Conservation (phyloP, 495 filamentous ascomycete genomes). For the Thermothielavioides terrestris region DNA sequence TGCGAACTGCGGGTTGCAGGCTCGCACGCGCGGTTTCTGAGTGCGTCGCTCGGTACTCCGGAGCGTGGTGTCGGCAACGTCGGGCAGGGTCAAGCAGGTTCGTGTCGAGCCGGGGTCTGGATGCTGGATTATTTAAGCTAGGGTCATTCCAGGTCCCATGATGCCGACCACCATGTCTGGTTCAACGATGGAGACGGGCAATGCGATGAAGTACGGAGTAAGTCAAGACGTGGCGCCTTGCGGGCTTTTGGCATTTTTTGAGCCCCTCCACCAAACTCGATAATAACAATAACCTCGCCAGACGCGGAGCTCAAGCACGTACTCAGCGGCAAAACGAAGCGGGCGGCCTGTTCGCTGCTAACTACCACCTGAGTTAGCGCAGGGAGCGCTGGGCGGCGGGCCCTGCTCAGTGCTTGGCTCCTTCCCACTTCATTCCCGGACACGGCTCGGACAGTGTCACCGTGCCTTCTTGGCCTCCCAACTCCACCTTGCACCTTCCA, state of each 20-base stretch:
- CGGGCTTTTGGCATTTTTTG: conserved; percentile 1
- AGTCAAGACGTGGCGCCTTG: not conserved
- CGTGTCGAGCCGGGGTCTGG: not conserved
- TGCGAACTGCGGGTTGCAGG: no score
- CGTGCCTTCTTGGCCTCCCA: not conserved
- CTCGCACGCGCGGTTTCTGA: no score
- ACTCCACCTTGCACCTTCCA: not conserved
- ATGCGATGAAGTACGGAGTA: not conserved
- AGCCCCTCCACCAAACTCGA: no score
- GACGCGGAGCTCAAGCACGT: not conserved
- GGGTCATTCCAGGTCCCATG: no score
- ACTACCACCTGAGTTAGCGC: not conserved
- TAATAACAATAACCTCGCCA: no score
- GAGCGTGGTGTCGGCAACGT: conserved; percentile 5
- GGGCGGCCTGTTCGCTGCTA: no score
- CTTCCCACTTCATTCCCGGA: conserved; percentile 4
- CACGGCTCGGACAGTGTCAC: conserved; percentile 11
- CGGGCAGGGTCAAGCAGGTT: conserved; percentile 1
- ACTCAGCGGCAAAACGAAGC: no score
- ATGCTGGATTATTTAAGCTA: no score
- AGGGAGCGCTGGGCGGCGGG: not conserved
- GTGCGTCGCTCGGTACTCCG: not conserved
- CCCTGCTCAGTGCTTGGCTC: conserved; percentile 1
- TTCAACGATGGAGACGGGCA: not conserved
- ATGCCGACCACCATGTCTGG: no score